Percentiles rank a stretch among this genome's conserved stretches.
Evolutionary conservation across 2,329 filamentous ascomycete species (phyloP).

Genomic region (Monascus ruber): DNA sequence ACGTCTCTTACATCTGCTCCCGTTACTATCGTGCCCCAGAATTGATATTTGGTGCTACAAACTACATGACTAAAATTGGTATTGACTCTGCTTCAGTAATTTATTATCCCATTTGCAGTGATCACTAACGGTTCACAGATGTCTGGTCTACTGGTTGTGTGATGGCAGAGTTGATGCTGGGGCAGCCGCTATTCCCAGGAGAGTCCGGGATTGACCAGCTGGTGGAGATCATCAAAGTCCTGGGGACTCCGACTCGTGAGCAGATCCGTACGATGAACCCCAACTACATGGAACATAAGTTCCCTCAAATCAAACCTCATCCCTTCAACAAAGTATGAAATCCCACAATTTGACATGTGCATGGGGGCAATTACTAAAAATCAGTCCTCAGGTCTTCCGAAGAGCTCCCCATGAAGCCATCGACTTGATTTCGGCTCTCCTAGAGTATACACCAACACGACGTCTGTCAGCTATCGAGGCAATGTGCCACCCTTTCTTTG

Average conservation of each 20-base stretch:
- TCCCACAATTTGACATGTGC: not conserved
- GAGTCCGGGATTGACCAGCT: conserved; percentile 98
- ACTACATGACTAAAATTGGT: conserved; percentile 99
- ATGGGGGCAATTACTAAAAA: not conserved
- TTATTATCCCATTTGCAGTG: not conserved
- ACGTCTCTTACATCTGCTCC: conserved; percentile 99
- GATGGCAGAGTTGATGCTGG: conserved; percentile 98
- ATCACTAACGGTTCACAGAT: conserved; percentile 47
- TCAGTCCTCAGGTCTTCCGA: conserved; percentile 63
- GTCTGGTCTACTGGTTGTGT: conserved; percentile 99
- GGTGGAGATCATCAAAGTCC: conserved; percentile 98
- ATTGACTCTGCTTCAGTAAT: conserved; percentile 28
- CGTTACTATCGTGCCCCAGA: conserved; percentile 97
- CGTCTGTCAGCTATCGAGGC: conserved; percentile 86
- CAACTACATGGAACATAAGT: conserved; percentile 99
- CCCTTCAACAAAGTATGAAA: conserved; percentile 76
- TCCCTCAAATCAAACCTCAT: conserved; percentile 98
- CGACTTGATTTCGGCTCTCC: conserved; percentile 80
- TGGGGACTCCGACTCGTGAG: conserved; percentile 91
- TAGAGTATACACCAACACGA: conserved; percentile 97
- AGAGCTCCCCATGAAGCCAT: conserved; percentile 90
- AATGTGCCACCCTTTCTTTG: conserved; percentile 98
- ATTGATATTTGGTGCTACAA: conserved; percentile 95
- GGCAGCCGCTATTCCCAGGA: conserved; percentile 92
- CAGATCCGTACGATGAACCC: conserved; percentile 99